Evolutionary conservation across 148 eudicot species (phyloP), one percentile per base, ranked within the genome.

Genomic region (Rhododendron williamsianum): DNA sequence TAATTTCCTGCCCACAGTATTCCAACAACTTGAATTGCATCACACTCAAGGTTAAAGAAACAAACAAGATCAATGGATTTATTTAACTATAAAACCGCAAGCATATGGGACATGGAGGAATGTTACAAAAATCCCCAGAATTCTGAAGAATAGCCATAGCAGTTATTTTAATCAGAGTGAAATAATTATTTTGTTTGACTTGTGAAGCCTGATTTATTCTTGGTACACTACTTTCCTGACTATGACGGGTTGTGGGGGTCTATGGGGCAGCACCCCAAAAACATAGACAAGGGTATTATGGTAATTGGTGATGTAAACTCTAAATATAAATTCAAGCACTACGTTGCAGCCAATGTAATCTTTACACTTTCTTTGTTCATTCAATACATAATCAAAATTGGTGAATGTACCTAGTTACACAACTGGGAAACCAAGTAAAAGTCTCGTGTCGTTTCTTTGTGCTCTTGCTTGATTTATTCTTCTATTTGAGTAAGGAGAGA

Each of bases 1-100:
- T 36, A 91, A 77, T 18, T 87, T 93, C 88, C 96, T 96, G 91
- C 87, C 88, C 21, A 86, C 10, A 56, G 80, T 35, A 43, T 72
- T 73, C 48, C 56, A 69, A 10, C 15, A 45, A 16, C 27, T 46
- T 9, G 13, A 15, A 72, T 72, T 8, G 21, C 13, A 71, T 27
- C 38, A 80, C 36, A 74, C 63, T 27, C 48, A 5, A 52, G 36
- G 43, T 4, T 25, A 5, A 33, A 10, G 9, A 38, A 16, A 25
- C 16, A 48, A 3, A 19, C 30, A 15, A 6, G 7, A 60, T 7
- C 23, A 21, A 21, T 63, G 60, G 60, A 56, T 56, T 56, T 56
- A 56, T 46, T 46, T 2, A 67, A 67, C 71, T 25, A 67, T 23
- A 30, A 30, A 19, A 52, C 4, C 33, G 41, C 6, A 6, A 15